phyloP scores from a whole-genome alignment of 1,139 yeast species.

The Taphrina deformans region DNA sequence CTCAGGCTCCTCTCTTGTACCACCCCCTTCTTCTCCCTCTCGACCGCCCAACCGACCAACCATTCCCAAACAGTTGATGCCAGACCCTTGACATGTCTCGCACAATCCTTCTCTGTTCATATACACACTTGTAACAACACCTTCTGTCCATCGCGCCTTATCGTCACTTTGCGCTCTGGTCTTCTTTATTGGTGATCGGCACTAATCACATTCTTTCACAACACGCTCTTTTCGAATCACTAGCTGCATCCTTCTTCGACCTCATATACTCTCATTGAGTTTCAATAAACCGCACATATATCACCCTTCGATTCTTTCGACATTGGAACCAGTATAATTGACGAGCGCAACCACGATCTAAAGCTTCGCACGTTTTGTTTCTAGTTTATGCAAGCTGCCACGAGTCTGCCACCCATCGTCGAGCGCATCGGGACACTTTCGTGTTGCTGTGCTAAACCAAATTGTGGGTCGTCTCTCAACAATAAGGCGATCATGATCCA shows the following conservation, averaged over 20 bases:
- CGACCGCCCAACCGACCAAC: no score
- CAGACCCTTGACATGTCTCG: no score
- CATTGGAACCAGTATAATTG: background rate
- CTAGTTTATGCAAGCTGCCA: constrained; percentile 11
- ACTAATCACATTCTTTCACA: background rate
- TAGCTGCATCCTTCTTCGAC: background rate
- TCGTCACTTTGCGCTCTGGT: no score
- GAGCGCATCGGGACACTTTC: background rate
- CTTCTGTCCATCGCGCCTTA: no score
- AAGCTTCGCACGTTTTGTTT: background rate
- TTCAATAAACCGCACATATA: no score
- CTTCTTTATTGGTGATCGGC: no score
- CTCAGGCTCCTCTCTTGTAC: background rate
- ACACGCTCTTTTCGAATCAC: background rate
- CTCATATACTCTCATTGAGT: no score
- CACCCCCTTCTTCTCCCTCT: background rate
- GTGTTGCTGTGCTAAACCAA: constrained; percentile 13
- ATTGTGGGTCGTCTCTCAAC: background rate
- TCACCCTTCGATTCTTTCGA: no score
- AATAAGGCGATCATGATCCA: constrained; percentile 18
- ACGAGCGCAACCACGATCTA: background rate
- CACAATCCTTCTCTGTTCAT: no score
- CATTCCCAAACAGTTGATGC: no score
- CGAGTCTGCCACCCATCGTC: constrained; percentile 9
- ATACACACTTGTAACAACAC: no score